phyloP scores from a whole-genome alignment of 2,329 filamentous ascomycete species.

The Ceratocystis cubensis region DNA sequence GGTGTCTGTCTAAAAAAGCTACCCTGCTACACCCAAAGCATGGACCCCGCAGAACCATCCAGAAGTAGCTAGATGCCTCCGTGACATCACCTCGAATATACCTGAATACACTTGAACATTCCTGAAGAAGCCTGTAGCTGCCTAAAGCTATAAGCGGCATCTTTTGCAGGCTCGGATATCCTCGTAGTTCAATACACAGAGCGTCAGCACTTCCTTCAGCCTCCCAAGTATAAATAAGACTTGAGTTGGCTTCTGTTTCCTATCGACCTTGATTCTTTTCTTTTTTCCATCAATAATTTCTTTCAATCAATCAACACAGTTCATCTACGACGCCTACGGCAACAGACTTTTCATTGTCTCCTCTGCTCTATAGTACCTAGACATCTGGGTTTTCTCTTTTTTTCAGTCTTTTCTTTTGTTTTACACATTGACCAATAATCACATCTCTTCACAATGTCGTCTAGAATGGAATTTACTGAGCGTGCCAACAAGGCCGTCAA shows the following conservation, averaged over 20 bases:
- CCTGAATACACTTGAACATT: conserved; percentile 5
- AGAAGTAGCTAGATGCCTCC: conserved; percentile 19
- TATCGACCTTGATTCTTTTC: conserved; percentile 1
- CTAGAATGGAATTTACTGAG: conserved; percentile 86
- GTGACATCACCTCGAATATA: conserved; percentile 17
- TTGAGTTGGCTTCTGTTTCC: background rate
- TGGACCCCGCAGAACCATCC: conserved; percentile 16
- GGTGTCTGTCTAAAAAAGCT: conserved; percentile 1
- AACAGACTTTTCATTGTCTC: background rate
- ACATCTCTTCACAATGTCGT: conserved; percentile 44
- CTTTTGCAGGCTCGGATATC: background rate
- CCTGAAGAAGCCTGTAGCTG: too few species aligned
- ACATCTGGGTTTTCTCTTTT: background rate
- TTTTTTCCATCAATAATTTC: background rate
- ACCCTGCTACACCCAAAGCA: conserved; percentile 13
- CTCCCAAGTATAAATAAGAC: background rate
- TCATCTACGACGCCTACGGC: too few species aligned
- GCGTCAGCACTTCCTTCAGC: conserved; percentile 1
- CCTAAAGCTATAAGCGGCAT: conserved; percentile 15
- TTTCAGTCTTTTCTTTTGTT: conserved; percentile 1
- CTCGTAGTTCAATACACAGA: background rate
- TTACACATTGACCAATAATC: conserved; percentile 4
- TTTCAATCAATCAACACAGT: background rate
- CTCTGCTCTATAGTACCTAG: background rate
- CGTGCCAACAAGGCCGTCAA: conserved; percentile 78